phyloP scores from a whole-genome alignment of 345 rosid species.

The Eucalyptus camaldulensis region DNA sequence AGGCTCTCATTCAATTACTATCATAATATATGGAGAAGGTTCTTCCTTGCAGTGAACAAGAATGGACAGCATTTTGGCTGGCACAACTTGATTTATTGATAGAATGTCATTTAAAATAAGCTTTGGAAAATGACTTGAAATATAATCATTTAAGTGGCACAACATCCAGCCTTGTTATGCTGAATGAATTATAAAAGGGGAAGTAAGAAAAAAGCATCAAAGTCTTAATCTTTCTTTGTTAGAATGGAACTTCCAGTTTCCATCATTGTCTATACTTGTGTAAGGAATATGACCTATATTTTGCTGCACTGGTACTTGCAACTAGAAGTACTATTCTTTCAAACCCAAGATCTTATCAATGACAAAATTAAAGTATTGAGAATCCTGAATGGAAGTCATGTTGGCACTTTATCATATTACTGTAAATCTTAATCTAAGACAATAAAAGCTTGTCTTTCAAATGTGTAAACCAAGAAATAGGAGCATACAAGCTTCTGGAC shows the following conservation, averaged over 20 bases:
- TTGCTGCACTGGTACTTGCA: neutral
- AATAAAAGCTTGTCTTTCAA: neutral
- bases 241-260: neutral
- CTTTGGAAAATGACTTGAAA: neutral
- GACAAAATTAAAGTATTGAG: neutral
- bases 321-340: neutral
- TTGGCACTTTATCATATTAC: neutral
- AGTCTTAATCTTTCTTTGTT: neutral
- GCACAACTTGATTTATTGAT: neutral
- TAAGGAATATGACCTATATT: neutral
- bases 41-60: neutral
- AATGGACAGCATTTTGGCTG: neutral
- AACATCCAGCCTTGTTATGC: neutral
- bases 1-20: neutral
- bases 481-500: neutral
- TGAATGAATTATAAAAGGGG: neutral
- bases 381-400: neutral
- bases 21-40: neutral
- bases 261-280: neutral
- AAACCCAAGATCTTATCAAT: neutral
- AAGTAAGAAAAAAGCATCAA: neutral
- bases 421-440: neutral
- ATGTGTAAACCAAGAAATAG: neutral
- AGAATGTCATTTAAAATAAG: neutral
- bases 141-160: neutral